Percentiles rank a stretch among this genome's conserved stretches.
Evolutionary conservation across 2,329 filamentous ascomycete genomes (phyloP).

Genomic region (Sporothrix brunneoviolacea): DNA sequence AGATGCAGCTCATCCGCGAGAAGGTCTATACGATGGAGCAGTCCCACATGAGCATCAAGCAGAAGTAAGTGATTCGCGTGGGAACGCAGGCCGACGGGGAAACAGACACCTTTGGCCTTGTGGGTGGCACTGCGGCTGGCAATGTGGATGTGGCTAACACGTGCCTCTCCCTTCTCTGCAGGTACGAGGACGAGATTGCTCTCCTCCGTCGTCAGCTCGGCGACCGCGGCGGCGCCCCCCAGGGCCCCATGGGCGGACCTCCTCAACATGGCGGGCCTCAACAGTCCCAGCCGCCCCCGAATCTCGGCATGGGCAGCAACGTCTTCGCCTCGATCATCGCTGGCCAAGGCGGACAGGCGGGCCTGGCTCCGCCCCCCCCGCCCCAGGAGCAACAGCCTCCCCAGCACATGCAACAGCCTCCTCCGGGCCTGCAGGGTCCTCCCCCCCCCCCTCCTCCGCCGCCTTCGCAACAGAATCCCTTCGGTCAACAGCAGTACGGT

Average conservation of each 20-base stretch:
- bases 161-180: constrained; percentile 30
- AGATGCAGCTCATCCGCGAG: constrained; percentile 88
- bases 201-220: constrained; percentile 83
- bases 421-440: constrained; percentile 54
- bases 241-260: constrained; percentile 56
- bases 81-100: neutral
- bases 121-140: no score
- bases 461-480: constrained; percentile 60
- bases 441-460: constrained; percentile 52
- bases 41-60: constrained; percentile 78
- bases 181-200: constrained; percentile 88
- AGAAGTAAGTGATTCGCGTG: constrained; percentile 61
- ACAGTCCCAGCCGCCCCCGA: constrained; percentile 78
- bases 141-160: no score
- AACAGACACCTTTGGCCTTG: no score
- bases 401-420: constrained; percentile 67
- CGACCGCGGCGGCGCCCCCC: constrained; percentile 58
- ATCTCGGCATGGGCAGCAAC: constrained; percentile 84
- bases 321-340: constrained; percentile 96
- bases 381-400: constrained; percentile 52
- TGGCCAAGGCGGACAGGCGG: constrained; percentile 73
- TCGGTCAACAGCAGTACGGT: constrained; percentile 61
- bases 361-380: constrained; percentile 72
- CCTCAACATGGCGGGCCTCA: constrained; percentile 72
- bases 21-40: constrained; percentile 94